Conservation (phyloP, 352 stramenopile species). For the Bremia lactucae region DNA sequence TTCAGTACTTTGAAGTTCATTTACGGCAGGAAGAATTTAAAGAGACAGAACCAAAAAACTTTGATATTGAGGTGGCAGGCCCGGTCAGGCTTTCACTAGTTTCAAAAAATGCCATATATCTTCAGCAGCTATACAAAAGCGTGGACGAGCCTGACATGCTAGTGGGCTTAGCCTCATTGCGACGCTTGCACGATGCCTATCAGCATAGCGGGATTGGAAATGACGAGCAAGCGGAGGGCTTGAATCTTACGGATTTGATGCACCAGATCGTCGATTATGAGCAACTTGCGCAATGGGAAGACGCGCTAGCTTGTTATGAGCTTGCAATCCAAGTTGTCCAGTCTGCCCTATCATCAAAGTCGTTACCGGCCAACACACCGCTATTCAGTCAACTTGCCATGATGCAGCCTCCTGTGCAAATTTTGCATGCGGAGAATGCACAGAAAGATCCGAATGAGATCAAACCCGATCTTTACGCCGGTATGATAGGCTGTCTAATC, state of each 20-base stretch:
- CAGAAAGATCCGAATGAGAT: constrained; percentile 39
- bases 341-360: constrained; percentile 27
- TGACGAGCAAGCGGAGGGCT: constrained; percentile 18
- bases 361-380: constrained; percentile 9
- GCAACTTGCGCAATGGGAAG: constrained; percentile 65
- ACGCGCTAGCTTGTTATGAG: constrained; percentile 67
- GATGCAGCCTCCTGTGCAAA: constrained; percentile 11
- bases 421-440: constrained; percentile 22
- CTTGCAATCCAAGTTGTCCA: constrained; percentile 68
- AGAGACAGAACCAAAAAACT: constrained; percentile 10
- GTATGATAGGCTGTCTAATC: constrained; percentile 78
- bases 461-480: constrained; percentile 68
- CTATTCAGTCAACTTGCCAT: constrained; percentile 13
- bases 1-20: constrained; percentile 70
- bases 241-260: constrained; percentile 57
- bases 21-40: constrained; percentile 42
- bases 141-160: constrained; percentile 64
- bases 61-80: constrained; percentile 10
- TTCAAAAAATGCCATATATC: constrained; percentile 52
- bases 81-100: constrained; percentile 38
- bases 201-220: constrained; percentile 18
- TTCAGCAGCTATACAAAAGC: constrained; percentile 69
- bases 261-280: constrained; percentile 62
- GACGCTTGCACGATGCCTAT: constrained; percentile 38
- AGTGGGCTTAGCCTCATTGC: constrained; percentile 44